Evolutionary conservation across 2,329 filamentous ascomycete species (phyloP).

Genomic region (Sclerotinia borealis): DNA sequence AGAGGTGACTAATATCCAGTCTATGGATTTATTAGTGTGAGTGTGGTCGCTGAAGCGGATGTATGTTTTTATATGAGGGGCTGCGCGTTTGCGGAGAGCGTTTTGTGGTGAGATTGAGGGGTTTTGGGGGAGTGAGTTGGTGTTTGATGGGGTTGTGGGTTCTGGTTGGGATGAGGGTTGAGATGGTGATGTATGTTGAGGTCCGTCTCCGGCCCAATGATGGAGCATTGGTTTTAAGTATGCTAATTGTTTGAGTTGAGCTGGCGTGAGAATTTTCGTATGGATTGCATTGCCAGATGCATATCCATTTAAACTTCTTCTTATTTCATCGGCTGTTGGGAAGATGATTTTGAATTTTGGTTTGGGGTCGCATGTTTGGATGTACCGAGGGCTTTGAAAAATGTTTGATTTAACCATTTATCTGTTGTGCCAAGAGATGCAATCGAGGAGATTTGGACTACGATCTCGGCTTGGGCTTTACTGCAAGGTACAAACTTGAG

Average conservation of each 20-base stretch:
- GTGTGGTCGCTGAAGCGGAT: constrained; percentile 50
- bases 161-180: background rate
- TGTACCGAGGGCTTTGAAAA: constrained; percentile 47
- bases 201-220: constrained; percentile 65
- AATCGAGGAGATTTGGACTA: constrained; percentile 71
- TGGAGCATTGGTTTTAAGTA: constrained; percentile 66
- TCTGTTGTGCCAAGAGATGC: constrained; percentile 68
- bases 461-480: constrained; percentile 41
- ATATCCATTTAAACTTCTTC: constrained; percentile 72
- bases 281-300: constrained; percentile 73
- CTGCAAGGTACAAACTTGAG: constrained; percentile 49
- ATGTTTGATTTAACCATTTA: constrained; percentile 63
- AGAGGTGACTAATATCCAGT: constrained; percentile 85
- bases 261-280: constrained; percentile 63
- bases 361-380: constrained; percentile 28
- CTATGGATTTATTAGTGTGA: constrained; percentile 46
- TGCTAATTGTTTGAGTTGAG: constrained; percentile 67
- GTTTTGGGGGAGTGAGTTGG: constrained; percentile 1
- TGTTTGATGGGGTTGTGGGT: background rate
- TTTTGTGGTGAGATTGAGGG: constrained; percentile 33
- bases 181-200: constrained; percentile 13
- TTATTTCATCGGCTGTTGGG: constrained; percentile 73
- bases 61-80: constrained; percentile 88
- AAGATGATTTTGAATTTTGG: constrained; percentile 68
- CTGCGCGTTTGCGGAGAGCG: constrained; percentile 60